phyloP scores from a whole-genome alignment of 352 stramenopile species.

The Phytophthora europaea region DNA sequence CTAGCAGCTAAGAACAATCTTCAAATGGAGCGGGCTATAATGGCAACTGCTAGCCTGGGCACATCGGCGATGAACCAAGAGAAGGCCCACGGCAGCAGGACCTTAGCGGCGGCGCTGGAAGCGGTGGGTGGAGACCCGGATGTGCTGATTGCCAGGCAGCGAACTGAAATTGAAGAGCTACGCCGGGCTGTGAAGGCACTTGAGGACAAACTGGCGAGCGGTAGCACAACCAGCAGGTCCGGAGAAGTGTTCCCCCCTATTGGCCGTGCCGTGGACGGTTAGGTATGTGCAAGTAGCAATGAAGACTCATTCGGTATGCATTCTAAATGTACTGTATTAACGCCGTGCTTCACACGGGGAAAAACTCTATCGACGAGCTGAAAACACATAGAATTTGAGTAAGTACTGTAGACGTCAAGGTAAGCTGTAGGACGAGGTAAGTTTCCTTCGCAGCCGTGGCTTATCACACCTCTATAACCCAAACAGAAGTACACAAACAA shows the following conservation, averaged over 20 bases:
- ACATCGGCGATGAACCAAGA: conserved; percentile 34
- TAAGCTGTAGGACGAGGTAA: no score
- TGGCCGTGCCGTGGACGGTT: conserved; percentile 44
- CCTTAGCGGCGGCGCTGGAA: conserved; percentile 26
- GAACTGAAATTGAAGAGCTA: conserved; percentile 80
- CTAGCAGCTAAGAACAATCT: conserved; percentile 78
- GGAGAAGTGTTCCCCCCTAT: conserved; percentile 47
- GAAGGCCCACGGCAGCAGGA: conserved; percentile 30
- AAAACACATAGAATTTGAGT: no score
- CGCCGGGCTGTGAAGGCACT: conserved; percentile 82
- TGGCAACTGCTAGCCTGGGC: conserved; percentile 33
- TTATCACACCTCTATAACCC: no score
- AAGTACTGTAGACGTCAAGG: no score
- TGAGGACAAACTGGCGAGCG: conserved; percentile 62
- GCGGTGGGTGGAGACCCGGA: conserved; percentile 57
- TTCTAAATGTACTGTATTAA: no score
- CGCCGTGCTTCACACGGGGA: no score
- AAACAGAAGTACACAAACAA: no score
- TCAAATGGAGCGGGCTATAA: conserved; percentile 78
- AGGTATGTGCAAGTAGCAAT: neutral
- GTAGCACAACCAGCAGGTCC: conserved; percentile 15
- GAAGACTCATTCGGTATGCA: no score
- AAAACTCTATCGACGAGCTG: no score
- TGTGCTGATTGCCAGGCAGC: conserved; percentile 64
- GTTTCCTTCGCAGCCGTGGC: no score